phyloP scores from a whole-genome alignment of 371 early-diverging fungal genomes.

The Mucor sp. region DNA sequence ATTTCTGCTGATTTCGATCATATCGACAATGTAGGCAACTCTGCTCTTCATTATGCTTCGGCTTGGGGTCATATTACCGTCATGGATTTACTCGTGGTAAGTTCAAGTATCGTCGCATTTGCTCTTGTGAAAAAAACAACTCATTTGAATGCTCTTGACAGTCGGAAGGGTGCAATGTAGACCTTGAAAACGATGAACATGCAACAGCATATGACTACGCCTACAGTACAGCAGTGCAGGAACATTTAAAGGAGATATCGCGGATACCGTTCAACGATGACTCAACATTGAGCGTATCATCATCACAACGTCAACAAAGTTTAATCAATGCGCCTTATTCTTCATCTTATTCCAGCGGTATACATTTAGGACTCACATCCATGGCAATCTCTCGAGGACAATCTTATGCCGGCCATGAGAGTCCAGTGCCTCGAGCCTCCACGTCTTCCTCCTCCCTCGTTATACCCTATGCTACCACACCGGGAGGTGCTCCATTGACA shows the following conservation, averaged over 20 bases:
- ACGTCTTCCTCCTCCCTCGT: constrained; percentile 46
- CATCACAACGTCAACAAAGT: constrained; percentile 33
- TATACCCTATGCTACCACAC: constrained; percentile 11
- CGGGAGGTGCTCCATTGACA: not conserved
- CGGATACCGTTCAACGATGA: constrained; percentile 38
- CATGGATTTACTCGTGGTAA: constrained; percentile 50
- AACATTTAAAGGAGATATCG: constrained; percentile 46
- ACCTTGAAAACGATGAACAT: constrained; percentile 39
- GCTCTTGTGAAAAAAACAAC: no score
- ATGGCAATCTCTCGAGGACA: constrained; percentile 39
- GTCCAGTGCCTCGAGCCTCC: constrained; percentile 47
- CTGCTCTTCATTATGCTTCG: constrained; percentile 53
- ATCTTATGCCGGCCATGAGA: constrained; percentile 39
- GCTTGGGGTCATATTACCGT: constrained; percentile 54
- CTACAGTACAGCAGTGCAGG: constrained; percentile 42
- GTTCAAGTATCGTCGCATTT: not conserved
- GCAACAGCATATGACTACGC: constrained; percentile 51
- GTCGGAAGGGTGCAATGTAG: constrained; percentile 52
- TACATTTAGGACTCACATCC: constrained; percentile 22
- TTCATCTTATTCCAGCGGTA: constrained; percentile 30
- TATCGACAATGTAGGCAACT: constrained; percentile 55
- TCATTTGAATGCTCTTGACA: not conserved
- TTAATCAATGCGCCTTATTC: constrained; percentile 34
- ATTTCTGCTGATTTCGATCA: constrained; percentile 56
- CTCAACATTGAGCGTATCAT: constrained; percentile 36